Base-by-base conservation (phyloP, 1,139 yeast species). In the Suhomyces kunorum region DNA sequence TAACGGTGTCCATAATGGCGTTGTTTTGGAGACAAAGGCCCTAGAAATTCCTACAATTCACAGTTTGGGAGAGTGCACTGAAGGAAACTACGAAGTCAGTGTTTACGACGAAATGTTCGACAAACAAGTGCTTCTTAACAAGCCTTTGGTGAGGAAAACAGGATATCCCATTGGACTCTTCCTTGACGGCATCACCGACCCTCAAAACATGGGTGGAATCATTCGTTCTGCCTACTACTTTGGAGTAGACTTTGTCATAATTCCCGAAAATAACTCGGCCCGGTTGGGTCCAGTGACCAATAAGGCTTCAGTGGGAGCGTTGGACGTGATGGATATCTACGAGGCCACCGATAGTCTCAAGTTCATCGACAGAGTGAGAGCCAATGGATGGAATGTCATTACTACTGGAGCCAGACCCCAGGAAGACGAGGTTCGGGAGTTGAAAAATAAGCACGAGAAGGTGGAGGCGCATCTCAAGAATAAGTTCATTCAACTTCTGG, bases 161-260 rank as follows among this genome's bases (percentile, higher is more conserved):
- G 14, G 16, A 17, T 69, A 66, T 51, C 95, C 96, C 0, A 55
- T 89, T 13, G 96, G 92, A 0, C 53, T 89, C 4, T 87, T 77
- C 53, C 63, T 89, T 31, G 97, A 89, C 60, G 90, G 87, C 45
- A 74, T 90, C 38, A 81, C 89, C 5, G 97, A 90, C 57, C 95
- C 97, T 0, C 95, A 87, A 58, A 90, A 90, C 56, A 71, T 87
- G 52, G 98, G 98, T 2, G 95, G 95, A 24, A 81, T 90, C 34
- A 63, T 88, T 23, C 70, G 98, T 55, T 78, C 90, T 1, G 94
- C 95, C 0, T 86, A 81, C 61, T 89, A 76, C 60, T 69, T 89
- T 29, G 97, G 97, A 3, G 95, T 77, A 1, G 96, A 89, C 60
- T 86, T 87, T 52, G 67, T 89, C 11, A 78, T 86, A 2, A 65